A percentile compares a stretch with the other conserved stretches of the same genome.
phyloP scores from a whole-genome alignment of 345 rosid species.

The Moricandia moricandioides region DNA sequence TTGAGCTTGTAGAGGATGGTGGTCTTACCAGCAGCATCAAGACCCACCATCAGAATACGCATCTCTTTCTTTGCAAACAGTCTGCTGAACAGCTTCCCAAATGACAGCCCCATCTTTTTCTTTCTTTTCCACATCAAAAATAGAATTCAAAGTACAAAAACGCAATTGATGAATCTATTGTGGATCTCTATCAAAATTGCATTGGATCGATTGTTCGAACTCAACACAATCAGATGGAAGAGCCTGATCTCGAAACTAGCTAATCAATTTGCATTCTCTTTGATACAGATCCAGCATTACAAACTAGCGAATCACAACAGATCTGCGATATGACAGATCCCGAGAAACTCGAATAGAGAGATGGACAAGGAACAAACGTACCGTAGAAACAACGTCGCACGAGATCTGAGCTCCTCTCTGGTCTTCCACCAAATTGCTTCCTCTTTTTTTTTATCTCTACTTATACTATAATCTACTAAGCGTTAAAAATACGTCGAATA shows the following conservation, averaged over 20 bases:
- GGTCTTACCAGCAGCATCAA: constrained; percentile 88
- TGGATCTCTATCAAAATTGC: no score
- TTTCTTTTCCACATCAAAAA: not conserved
- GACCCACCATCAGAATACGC: constrained; percentile 82
- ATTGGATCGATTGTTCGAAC: not conserved
- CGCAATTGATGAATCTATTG: no score
- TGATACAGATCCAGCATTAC: constrained; percentile 1
- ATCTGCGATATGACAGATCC: constrained; percentile 20
- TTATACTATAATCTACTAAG: constrained; percentile 16
- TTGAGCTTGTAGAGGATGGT: constrained; percentile 76
- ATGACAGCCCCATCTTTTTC: constrained; percentile 52
- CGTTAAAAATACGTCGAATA: constrained; percentile 40
- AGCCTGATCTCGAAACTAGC: not conserved
- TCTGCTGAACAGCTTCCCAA: constrained; percentile 67
- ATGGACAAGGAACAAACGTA: not conserved
- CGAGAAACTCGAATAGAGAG: not conserved
- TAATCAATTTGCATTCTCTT: not conserved
- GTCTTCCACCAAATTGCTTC: no score
- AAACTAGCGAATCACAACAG: constrained; percentile 18
- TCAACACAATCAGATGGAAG: not conserved
- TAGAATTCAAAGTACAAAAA: no score
- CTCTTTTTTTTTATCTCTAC: not conserved
- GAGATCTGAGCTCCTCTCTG: constrained; percentile 23
- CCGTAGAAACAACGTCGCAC: constrained; percentile 21
- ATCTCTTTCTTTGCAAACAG: constrained; percentile 75